Conservation (phyloP, 179 eudicot genomes). For the Camellia oleifera region DNA sequence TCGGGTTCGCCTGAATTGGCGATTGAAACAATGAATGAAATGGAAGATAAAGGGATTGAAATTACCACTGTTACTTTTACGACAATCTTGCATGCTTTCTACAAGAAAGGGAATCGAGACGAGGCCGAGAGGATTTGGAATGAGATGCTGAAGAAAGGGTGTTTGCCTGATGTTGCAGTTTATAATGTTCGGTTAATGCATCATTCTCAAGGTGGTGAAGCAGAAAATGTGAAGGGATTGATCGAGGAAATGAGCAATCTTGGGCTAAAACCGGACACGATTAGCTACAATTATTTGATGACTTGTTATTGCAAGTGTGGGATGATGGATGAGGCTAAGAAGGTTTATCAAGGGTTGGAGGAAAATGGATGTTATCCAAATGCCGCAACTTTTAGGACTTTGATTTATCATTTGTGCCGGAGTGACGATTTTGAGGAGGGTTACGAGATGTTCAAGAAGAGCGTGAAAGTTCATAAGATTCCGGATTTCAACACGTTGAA, state of each 20-base stretch:
- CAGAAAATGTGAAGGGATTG: slow-evolving; percentile 54
- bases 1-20: slow-evolving; percentile 55
- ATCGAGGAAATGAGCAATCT: slow-evolving; percentile 59
- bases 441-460: slow-evolving; percentile 65
- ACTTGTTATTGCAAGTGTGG: slow-evolving; percentile 61
- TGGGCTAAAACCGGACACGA: slow-evolving; percentile 64
- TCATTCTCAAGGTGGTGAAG: slow-evolving; percentile 40
- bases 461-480: slow-evolving; percentile 54
- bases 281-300: slow-evolving; percentile 68
- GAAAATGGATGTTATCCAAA: slow-evolving; percentile 51
- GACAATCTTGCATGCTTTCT: slow-evolving; percentile 47
- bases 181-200: slow-evolving; percentile 67
- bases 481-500: slow-evolving; percentile 71
- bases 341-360: slow-evolving; percentile 48
- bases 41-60: slow-evolving; percentile 65
- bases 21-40: slow-evolving; percentile 40
- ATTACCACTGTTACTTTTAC: slow-evolving; percentile 51
- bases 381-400: slow-evolving; percentile 67
- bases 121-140: slow-evolving; percentile 68
- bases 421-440: slow-evolving; percentile 48
- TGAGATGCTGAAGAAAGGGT: slow-evolving; percentile 64
- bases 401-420: slow-evolving; percentile 55
- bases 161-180: slow-evolving; percentile 49
- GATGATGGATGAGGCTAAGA: slow-evolving; percentile 70
- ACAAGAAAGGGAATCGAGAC: slow-evolving; percentile 45